Evolutionary conservation across 2,329 filamentous ascomycete genomes (phyloP).

Genomic region (Xylariaceae sp.): DNA sequence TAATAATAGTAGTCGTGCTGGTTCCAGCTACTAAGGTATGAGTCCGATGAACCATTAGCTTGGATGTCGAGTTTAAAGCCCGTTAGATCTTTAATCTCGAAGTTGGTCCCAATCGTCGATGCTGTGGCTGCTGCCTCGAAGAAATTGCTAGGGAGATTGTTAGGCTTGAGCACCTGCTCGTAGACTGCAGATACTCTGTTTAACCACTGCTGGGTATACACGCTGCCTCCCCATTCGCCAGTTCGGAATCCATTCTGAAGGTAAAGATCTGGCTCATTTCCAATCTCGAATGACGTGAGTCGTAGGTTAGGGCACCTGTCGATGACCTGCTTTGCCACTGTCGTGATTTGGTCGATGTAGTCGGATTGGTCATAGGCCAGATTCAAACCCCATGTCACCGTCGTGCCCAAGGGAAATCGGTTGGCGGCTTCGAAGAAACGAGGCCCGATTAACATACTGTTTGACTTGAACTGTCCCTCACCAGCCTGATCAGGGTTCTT

Average conservation of each 20-base stretch:
- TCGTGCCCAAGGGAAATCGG: conserved; percentile 52
- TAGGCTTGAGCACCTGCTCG: conserved; percentile 47
- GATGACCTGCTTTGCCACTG: conserved; percentile 39
- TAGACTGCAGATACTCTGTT: conserved; percentile 47
- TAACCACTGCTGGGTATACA: conserved; percentile 50
- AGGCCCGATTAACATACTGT: conserved; percentile 50
- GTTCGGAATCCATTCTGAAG: conserved; percentile 47
- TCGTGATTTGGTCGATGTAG: conserved; percentile 46
- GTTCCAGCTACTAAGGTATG: conserved; percentile 45
- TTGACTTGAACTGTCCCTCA: conserved; percentile 44
- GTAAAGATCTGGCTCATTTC: conserved; percentile 38
- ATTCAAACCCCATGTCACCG: conserved; percentile 53
- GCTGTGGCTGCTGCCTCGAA: conserved; percentile 54
- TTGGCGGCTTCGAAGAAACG: conserved; percentile 50
- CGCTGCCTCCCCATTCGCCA: conserved; percentile 45
- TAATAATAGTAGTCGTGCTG: conserved; percentile 59
- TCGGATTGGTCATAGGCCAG: conserved; percentile 49
- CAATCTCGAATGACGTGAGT: conserved; percentile 36
- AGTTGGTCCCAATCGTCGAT: conserved; percentile 54
- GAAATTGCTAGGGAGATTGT: conserved; percentile 43
- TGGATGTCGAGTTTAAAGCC: conserved; percentile 43
- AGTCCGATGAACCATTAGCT: conserved; percentile 39
- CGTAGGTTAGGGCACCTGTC: conserved; percentile 27
- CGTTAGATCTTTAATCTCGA: conserved; percentile 47
- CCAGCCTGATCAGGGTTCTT: conserved; percentile 43